Percentiles rank a stretch among this genome's conserved stretches.
phyloP scores from a whole-genome alignment of 2,329 filamentous ascomycete genomes.

The Fusarium algeriense region DNA sequence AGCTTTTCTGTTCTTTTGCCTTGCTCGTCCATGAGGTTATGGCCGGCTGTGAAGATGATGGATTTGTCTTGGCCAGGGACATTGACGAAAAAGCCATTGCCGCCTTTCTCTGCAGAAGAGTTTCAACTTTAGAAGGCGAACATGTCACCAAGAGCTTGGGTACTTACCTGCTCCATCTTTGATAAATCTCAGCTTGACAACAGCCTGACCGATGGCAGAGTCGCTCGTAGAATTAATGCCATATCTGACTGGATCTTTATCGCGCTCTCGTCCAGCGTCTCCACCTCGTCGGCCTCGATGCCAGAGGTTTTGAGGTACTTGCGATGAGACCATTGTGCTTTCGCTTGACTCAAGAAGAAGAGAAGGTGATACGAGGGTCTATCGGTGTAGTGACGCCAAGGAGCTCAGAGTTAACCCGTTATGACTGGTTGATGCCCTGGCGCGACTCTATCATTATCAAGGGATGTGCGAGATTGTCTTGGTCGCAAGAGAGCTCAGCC shows the following conservation, averaged over 20 bases:
- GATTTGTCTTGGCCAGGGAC: neutral
- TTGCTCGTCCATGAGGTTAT: neutral
- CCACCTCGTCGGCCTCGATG: neutral
- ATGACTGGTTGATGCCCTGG: neutral
- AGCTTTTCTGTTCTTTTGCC: neutral
- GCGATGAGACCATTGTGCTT: neutral
- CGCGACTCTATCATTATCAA: neutral
- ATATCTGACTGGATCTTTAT: neutral
- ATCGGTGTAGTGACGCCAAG: neutral
- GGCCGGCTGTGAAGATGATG: neutral
- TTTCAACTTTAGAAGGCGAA: rapidly evolving
- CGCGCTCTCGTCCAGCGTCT: neutral
- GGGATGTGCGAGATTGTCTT: neutral
- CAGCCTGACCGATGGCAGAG: neutral
- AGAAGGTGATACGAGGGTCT: neutral
- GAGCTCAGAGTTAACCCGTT: neutral
- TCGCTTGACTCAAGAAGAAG: neutral
- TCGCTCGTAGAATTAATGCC: neutral
- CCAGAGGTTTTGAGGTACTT: neutral
- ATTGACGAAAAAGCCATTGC: neutral
- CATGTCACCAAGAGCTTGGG: rapidly evolving
- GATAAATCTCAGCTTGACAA: neutral
- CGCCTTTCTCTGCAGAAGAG: neutral
- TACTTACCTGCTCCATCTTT: neutral
- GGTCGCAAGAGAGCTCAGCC: too few relatives aligned